These are phyloP conservation scores for Yamadazyma paraphyllophila DNA, from an alignment of 805 yeast species.

Conservation along the genomic window DNA sequence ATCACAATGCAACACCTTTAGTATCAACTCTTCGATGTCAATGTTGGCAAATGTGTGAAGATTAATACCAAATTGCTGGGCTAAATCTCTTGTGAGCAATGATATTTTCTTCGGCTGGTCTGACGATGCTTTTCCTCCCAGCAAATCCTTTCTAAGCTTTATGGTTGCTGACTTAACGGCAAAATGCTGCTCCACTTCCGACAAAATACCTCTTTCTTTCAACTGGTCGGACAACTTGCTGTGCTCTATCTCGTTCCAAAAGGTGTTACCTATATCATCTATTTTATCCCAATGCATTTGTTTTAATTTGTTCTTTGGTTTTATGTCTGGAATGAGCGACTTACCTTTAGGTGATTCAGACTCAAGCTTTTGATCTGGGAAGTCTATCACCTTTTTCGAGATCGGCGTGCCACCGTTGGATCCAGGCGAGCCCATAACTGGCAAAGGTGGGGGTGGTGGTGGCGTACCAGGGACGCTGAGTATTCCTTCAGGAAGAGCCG, in stretches of 20 bases:
- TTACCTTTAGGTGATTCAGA: conserved; percentile 6
- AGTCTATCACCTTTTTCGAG: background rate
- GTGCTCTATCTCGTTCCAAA: conserved; percentile 74
- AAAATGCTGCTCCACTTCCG: conserved; percentile 81
- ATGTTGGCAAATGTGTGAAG: conserved; percentile 69
- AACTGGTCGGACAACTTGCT: conserved; percentile 60
- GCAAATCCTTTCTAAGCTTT: conserved; percentile 32
- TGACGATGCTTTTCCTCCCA: conserved; percentile 4
- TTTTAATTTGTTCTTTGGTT: conserved; percentile 77
- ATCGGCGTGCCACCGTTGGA: background rate
- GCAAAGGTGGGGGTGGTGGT: conserved; percentile 2
- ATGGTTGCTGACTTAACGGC: conserved; percentile 67
- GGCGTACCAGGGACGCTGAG: conserved; percentile 7
- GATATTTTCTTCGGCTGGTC: conserved; percentile 48
- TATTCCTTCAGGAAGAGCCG: background rate
- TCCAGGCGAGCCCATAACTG: background rate
- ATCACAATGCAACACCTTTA: conserved; percentile 74
- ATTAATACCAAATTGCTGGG: conserved; percentile 94
- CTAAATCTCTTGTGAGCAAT: conserved; percentile 76
- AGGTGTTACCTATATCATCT: conserved; percentile 78
- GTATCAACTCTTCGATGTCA: conserved; percentile 63
- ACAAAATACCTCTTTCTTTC: conserved; percentile 72
- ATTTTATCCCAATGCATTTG: conserved; percentile 97
- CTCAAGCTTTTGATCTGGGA: background rate
- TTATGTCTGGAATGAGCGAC: conserved; percentile 16